Base-by-base conservation (phyloP, 2,329 filamentous ascomycete species). In the Arachnomyces sp. region DNA sequence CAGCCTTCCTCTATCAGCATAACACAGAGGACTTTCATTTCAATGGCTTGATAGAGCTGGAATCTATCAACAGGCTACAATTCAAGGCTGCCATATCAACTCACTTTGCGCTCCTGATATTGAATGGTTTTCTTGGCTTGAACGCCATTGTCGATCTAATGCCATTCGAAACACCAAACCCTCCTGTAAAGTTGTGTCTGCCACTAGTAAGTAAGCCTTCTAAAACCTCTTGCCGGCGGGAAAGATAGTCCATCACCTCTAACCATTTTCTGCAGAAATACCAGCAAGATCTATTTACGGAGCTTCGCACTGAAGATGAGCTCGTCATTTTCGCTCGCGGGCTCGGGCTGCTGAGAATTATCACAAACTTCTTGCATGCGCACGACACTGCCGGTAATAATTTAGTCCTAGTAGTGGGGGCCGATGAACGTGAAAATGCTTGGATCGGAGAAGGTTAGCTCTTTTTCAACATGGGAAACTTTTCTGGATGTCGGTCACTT, bases 301-400 rank as follows among this genome's bases (percentile, higher is more conserved):
- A 92, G 67, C 79, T 94, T 51, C 83, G 87, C 48, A 72, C 80
- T 45, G 86, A 95, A 68, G 92, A 98, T 84, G 84, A 93, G 65
- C 81, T 98, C 49, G 84, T 96, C 54, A 75, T 98, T 40, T 77
- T 96, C 40, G 92, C 90, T 31, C 85, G 87, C 39, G 92, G 92
- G 52, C 81, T 98, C 35, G 92, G 92, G 52, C 80, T 96, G 34
- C 78, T 95, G 61, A 86, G 88, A 51, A 78, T 98, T 42, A 77
- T 95, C 56, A 93, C 87, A n/a, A 98, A 96, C 60, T 77, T 98
- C 30, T 78, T 98, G 18, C 92, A 98, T 65, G 89, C 89, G 14
- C 95, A 95, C 66, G 92, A 98, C 74, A 89, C 88, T 1, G 87
- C 87, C 3, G 92, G 92, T 11, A 93, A 92, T 65, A 96, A 94